phyloP scores from a whole-genome alignment of 306 rosid genomes.

The Astragalus glycyphyllos region DNA sequence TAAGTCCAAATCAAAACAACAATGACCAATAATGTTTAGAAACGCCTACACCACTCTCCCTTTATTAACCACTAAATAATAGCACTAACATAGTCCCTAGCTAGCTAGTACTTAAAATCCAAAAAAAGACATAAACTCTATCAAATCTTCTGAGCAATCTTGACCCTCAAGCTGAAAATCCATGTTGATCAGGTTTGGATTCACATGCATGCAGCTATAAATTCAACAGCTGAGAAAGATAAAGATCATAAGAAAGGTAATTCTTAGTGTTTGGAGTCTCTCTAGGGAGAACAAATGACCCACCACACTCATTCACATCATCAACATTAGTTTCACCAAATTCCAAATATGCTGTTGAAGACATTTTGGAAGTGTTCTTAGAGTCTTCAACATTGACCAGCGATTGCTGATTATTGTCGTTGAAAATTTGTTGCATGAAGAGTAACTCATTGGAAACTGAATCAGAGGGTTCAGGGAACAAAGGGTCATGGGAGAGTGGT shows the following conservation, averaged over 20 bases:
- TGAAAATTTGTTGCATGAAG: slow-evolving; percentile 58
- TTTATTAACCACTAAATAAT: background rate
- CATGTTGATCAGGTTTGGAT: slow-evolving; percentile 29
- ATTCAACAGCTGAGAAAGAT: slow-evolving; percentile 58
- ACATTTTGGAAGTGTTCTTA: background rate
- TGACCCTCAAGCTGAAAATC: slow-evolving; percentile 34
- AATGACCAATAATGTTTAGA: background rate
- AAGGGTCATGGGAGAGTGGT: background rate
- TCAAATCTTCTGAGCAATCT: slow-evolving; percentile 21
- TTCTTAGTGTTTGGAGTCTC: background rate
- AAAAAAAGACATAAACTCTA: slow-evolving; percentile 38
- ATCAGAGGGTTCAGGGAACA: slow-evolving; percentile 43
- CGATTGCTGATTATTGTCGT: background rate
- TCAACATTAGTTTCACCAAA: slow-evolving; percentile 19
- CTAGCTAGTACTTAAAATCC: background rate
- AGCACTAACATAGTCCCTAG: background rate
- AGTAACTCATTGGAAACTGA: slow-evolving; percentile 44
- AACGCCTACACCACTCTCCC: background rate
- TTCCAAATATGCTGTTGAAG: slow-evolving; percentile 6
- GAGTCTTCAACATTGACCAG: slow-evolving; percentile 15
- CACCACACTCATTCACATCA: slow-evolving; percentile 28
- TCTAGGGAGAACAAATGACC: background rate
- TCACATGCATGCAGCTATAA: slow-evolving; percentile 33
- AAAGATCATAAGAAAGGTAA: slow-evolving; percentile 52
- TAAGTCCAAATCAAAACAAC: background rate